Base-by-base conservation (phyloP, 345 rosid species). In the Eucalyptus shirleyi region DNA sequence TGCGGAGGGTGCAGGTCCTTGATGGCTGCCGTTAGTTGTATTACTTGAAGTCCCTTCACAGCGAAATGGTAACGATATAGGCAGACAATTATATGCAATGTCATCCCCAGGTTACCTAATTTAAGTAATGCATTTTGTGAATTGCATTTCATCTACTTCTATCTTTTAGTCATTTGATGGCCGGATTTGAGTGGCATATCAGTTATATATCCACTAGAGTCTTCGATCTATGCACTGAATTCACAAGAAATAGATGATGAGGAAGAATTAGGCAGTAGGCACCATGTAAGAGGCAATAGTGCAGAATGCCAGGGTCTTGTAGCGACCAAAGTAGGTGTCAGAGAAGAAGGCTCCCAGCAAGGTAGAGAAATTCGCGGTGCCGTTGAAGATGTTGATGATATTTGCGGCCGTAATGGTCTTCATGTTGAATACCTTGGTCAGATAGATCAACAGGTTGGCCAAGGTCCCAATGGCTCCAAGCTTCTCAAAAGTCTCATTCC, bases 401-500 rank as follows among this genome's bases (percentile, higher is more conserved):
- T 96, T 97, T 80, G 96, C 97, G 88, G 99, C 98, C 14, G 96
- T 94, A 17, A 93, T 92, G 91, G 90, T 94, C 91, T 94, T 92
- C 92, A 95, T 88, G 94, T 97, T 94, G 91, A 97, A 97, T 50
- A 95, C 98, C 67, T 93, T 50, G 9, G 99, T 96, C 26, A 97
- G 93, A 89, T 97, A 97, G 60, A 97, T 93, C 91, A 97, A 92
- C 86, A 97, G 93, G 92, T 97, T 97, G 23, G 97, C 93, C 45
- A 97, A 87, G 6, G 98, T 96, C 40, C 99, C 98, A 12, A 97
- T 93, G 32, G 96, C 96, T 90, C 98, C 99, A 49, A 96, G 93
- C 95, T 96, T 97, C 97, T 97, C 99, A 92, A 97, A 96, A 32
- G 98, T 94, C 90, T 95, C 96, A 90, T 97, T 97, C 89, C 95